These are phyloP conservation scores for Vitis rupestris DNA, from an alignment of 164 flowering plant genomes.

Conservation along the genomic window DNA sequence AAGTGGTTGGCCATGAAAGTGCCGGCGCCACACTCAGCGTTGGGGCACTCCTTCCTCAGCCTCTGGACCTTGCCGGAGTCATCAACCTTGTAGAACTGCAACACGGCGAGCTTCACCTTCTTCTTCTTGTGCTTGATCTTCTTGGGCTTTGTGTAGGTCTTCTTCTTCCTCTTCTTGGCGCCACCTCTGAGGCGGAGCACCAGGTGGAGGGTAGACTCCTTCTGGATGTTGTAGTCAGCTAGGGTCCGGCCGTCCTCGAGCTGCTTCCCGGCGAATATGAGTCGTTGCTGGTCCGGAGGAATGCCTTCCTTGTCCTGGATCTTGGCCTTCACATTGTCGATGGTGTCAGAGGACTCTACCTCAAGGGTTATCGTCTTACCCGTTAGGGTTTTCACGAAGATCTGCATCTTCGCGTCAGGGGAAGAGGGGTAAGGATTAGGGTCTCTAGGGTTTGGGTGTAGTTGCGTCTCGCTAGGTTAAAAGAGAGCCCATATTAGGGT, in stretches of 20 bases:
- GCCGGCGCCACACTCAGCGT: slow-evolving; percentile 67
- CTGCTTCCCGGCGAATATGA: slow-evolving; percentile 67
- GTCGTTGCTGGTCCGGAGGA: slow-evolving; percentile 64
- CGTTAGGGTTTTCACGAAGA: slow-evolving; percentile 78
- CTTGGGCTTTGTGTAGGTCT: slow-evolving; percentile 74
- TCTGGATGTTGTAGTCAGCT: slow-evolving; percentile 70
- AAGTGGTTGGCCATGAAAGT: slow-evolving; percentile 71
- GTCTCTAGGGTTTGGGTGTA: no score
- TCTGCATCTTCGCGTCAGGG: slow-evolving; percentile 50
- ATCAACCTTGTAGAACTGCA: slow-evolving; percentile 68
- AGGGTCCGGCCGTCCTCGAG: slow-evolving; percentile 62
- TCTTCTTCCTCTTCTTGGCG: slow-evolving; percentile 64
- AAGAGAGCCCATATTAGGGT: no score
- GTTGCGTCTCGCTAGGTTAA: no score
- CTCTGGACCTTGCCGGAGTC: slow-evolving; percentile 65
- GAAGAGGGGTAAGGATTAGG: no score
- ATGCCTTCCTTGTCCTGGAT: slow-evolving; percentile 68
- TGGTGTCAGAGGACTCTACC: slow-evolving; percentile 65
- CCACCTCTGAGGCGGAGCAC: slow-evolving; percentile 50
- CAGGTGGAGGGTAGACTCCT: slow-evolving; percentile 55
- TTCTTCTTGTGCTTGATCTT: slow-evolving; percentile 69
- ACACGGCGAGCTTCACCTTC: slow-evolving; percentile 67
- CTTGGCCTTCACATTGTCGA: slow-evolving; percentile 69
- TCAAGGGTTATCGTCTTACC: slow-evolving; percentile 69
- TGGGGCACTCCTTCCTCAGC: slow-evolving; percentile 73